Evolutionary conservation across 805 yeast species (phyloP), one percentile per base, ranked within the genome.

Genomic region (Yarrowia alimentaria): DNA sequence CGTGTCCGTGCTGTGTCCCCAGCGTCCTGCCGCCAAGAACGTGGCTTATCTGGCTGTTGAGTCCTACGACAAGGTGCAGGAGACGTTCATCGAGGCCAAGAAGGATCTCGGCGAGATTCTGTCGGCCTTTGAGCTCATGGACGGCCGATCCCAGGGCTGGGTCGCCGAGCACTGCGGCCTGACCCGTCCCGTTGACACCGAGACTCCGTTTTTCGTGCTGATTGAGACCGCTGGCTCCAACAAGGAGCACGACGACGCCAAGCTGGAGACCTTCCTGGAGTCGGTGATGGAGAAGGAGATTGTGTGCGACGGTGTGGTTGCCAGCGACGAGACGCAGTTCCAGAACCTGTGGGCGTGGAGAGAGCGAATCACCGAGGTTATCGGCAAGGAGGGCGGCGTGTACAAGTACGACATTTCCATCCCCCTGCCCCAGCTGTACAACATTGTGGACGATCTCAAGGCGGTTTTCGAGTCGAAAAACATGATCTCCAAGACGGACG

Each of bases 151-250:
- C 78, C 69, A 54, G 33, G 55, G 57, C 14, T 29, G 59, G 18
- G 65, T 62, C 9, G 56, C 75, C 21, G 67, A 74, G 53, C 80
- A 83, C 64, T 75, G 78, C 52, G 67, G 72, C 25, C 58, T 69
- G 17, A 71, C 75, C 10, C 89, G 85, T 62, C 99, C 99, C 6
- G 78, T 93, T 49, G 93, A 84, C 58, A 79, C 77, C 18, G 80
- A 81, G 54, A 83, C 85, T 68, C 95, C 96, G 49, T 93, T 89
- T 65, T 91, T 88, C 64, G 81, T 93, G 2, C 74, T 93, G 55
- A 88, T 93, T 59, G 99, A 93, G 72, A 91, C 96, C 10, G 81
- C 93, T n/a, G 99, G 99, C 7, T 88, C 97, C 5, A 85, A 84
- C 64, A 83, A 84, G 59, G 94, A 85, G 32, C 99, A 93, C 62